phyloP scores from a whole-genome alignment of 73 alveolate genomes.

The Effrenium voratum region DNA sequence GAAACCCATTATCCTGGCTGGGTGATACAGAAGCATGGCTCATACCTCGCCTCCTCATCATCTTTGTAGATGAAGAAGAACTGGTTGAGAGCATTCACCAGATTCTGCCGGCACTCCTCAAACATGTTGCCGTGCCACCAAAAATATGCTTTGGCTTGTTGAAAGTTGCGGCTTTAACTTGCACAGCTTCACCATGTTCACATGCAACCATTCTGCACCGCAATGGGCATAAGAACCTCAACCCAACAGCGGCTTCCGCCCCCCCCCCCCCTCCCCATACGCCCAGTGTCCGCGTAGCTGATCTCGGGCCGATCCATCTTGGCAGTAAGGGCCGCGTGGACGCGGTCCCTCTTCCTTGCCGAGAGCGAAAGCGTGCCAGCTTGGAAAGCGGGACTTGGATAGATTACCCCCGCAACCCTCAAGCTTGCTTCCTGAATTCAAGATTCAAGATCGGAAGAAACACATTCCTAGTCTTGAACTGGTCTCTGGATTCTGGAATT shows the following conservation, averaged over 20 bases:
- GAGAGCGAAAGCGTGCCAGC: no score
- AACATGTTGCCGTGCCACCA: neutral
- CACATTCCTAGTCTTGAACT: no score
- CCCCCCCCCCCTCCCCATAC: neutral
- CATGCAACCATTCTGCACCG: neutral
- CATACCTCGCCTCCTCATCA: constrained; percentile 68
- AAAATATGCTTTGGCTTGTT: neutral
- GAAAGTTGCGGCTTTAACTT: neutral
- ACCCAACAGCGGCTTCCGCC: neutral
- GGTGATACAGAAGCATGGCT: no score
- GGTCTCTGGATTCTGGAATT: no score
- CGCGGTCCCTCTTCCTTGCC: no score
- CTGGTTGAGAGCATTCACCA: constrained; percentile 9
- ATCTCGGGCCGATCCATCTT: constrained; percentile 67
- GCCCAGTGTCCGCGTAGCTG: neutral
- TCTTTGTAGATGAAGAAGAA: constrained; percentile 80
- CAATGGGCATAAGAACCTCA: neutral
- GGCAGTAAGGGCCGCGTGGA: constrained; percentile 35
- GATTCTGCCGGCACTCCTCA: constrained; percentile 14
- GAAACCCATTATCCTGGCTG: no score
- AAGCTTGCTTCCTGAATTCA: no score
- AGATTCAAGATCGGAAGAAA: no score
- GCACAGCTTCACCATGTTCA: neutral
- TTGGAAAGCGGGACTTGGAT: no score
- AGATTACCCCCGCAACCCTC: no score